phyloP scores from a whole-genome alignment of 352 stramenopile species.

The Phytophthora sp. region DNA sequence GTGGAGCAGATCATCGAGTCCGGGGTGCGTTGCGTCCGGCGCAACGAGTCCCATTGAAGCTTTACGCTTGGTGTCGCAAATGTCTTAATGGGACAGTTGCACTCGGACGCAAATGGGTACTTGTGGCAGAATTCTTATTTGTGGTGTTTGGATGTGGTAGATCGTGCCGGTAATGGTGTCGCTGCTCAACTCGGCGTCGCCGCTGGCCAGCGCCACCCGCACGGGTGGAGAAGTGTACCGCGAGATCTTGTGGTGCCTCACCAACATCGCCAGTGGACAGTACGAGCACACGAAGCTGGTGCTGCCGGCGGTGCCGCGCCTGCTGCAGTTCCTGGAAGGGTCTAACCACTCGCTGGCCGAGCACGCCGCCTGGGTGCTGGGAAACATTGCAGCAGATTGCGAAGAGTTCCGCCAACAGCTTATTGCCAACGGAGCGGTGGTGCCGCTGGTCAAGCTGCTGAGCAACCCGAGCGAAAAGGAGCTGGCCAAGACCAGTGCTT shows the following conservation, averaged over 20 bases:
- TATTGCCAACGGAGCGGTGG: conserved; percentile 63
- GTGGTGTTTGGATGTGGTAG: conserved; percentile 29
- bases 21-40: conserved; percentile 48
- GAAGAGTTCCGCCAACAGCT: conserved; percentile 86
- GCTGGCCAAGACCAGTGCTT: conserved; percentile 65
- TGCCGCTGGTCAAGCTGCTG: conserved; percentile 59
- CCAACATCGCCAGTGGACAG: conserved; percentile 82
- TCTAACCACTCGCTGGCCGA: conserved; percentile 67
- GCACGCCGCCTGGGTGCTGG: conserved; percentile 81
- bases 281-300: conserved; percentile 87
- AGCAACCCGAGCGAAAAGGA: conserved; percentile 28
- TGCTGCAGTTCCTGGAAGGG: conserved; percentile 75
- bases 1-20: conserved; percentile 82
- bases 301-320: conserved; percentile 70
- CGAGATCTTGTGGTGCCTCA: conserved; percentile 85
- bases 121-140: conserved; percentile 13
- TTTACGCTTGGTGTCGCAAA: neutral
- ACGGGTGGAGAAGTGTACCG: conserved; percentile 75
- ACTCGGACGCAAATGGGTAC: neutral
- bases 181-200: conserved; percentile 70
- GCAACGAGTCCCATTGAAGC: conserved; percentile 3
- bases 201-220: conserved; percentile 64
- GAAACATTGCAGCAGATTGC: conserved; percentile 87
- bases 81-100: neutral
- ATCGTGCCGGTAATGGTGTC: conserved; percentile 77